phyloP scores from a whole-genome alignment of 164 flowering plant species.

The Piper betle region DNA sequence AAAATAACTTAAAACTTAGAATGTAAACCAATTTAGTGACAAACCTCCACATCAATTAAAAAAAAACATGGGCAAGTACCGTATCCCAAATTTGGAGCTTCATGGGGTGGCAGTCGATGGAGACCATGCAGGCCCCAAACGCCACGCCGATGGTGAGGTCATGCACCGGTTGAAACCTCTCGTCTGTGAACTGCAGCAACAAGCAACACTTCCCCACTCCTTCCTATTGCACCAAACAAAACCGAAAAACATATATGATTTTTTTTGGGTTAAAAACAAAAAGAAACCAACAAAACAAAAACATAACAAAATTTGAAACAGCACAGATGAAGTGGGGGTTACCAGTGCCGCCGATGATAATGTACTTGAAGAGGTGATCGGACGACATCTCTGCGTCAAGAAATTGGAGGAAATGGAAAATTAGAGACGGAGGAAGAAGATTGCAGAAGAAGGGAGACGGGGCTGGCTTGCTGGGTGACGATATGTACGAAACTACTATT shows the following conservation, averaged over 20 bases:
- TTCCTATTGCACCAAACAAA: neutral
- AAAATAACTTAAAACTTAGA: neutral
- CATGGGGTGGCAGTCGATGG: constrained; percentile 23
- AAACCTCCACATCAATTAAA: too few relatives aligned
- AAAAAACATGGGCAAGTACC: constrained; percentile 5
- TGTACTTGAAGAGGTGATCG: constrained; percentile 29
- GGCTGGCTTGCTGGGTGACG: too few relatives aligned
- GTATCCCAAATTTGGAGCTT: constrained; percentile 45
- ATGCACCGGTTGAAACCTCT: constrained; percentile 37
- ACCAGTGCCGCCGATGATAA: constrained; percentile 34
- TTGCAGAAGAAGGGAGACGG: too few relatives aligned
- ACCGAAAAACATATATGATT: too few relatives aligned
- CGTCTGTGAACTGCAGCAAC: constrained; percentile 36
- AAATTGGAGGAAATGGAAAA: too few relatives aligned
- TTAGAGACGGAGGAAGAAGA: too few relatives aligned
- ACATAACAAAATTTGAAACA: neutral
- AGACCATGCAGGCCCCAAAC: constrained; percentile 37
- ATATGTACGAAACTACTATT: too few relatives aligned
- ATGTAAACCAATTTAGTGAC: neutral
- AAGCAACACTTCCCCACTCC: constrained; percentile 45
- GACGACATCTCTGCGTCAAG: constrained; percentile 24
- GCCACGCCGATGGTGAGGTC: constrained; percentile 41
- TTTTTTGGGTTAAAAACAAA: too few relatives aligned
- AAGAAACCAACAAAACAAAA: neutral
- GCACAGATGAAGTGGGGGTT: neutral